Percentiles rank a stretch among this genome's conserved stretches.
Evolutionary conservation across 1,139 yeast species (phyloP).

Genomic region (Yamadazyma songkhlaensis): DNA sequence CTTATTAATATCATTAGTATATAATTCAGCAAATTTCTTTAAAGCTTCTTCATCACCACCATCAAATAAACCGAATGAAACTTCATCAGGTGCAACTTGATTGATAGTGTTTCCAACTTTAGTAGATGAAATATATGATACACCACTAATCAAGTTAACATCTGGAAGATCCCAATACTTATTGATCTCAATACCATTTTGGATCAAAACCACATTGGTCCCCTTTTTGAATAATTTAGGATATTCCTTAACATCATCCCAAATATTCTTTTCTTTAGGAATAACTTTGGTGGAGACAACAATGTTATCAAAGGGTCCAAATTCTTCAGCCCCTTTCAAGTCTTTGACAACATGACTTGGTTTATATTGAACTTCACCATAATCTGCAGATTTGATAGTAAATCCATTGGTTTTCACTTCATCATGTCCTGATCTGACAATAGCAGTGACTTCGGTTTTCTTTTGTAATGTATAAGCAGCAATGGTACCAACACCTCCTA

Average conservation of each 20-base stretch:
- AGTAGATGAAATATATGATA: constrained; percentile 67
- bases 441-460: constrained; percentile 34
- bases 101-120: constrained; percentile 50
- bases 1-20: constrained; percentile 48
- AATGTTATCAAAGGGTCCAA: constrained; percentile 62
- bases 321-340: constrained; percentile 42
- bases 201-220: constrained; percentile 60
- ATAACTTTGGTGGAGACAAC: constrained; percentile 70
- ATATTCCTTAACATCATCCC: constrained; percentile 59
- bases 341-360: constrained; percentile 47
- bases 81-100: constrained; percentile 54
- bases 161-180: constrained; percentile 59
- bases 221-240: constrained; percentile 40
- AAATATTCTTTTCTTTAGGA: constrained; percentile 56
- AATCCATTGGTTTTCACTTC: constrained; percentile 51
- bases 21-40: constrained; percentile 29
- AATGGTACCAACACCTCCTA: constrained; percentile 67
- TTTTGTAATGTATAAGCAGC: constrained; percentile 58
- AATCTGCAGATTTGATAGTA: constrained; percentile 57
- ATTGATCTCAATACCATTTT: constrained; percentile 78
- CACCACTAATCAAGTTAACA: constrained; percentile 59
- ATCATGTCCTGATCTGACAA: constrained; percentile 67
- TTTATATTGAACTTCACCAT: constrained; percentile 56
- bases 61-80: constrained; percentile 55
- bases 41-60: constrained; percentile 20